Conservation (phyloP, 495 filamentous ascomycete species). For the Annulohypoxylon stygium region DNA sequence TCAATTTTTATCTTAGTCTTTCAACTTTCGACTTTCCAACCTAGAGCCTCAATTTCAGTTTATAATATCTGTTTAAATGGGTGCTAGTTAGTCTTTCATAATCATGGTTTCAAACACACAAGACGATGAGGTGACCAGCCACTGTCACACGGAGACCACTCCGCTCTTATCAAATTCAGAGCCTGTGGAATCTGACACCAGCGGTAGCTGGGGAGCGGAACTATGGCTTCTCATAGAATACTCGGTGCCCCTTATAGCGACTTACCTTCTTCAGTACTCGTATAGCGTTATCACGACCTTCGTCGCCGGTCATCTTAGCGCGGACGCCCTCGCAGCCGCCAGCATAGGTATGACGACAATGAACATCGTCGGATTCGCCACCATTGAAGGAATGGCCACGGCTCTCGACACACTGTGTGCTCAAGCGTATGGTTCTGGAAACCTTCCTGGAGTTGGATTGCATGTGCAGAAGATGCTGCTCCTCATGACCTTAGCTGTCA, state of each 20-base stretch:
- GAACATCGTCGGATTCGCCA: slow-evolving; percentile 79
- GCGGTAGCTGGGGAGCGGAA: slow-evolving; percentile 39
- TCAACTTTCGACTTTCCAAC: not conserved
- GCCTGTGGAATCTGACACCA: slow-evolving; percentile 11
- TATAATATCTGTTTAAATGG: not conserved
- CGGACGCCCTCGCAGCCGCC: slow-evolving; percentile 71
- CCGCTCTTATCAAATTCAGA: slow-evolving; percentile 25
- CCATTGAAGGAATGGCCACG: slow-evolving; percentile 79
- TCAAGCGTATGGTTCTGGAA: slow-evolving; percentile 81
- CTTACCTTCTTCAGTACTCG: slow-evolving; percentile 81
- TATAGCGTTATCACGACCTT: slow-evolving; percentile 79
- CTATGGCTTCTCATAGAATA: slow-evolving; percentile 62
- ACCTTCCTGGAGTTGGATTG: slow-evolving; percentile 75
- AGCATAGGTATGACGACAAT: slow-evolving; percentile 53
- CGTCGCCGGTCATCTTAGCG: slow-evolving; percentile 74
- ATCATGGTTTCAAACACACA: slow-evolving; percentile 21
- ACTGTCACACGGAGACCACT: slow-evolving; percentile 21
- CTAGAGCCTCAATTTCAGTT: not conserved
- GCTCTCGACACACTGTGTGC: slow-evolving; percentile 81
- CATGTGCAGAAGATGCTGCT: slow-evolving; percentile 79
- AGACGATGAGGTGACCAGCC: slow-evolving; percentile 15
- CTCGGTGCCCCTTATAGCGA: slow-evolving; percentile 75
- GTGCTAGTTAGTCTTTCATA: not conserved
- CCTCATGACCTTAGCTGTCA: slow-evolving; percentile 72
- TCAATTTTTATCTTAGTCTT: not conserved